phyloP scores from a whole-genome alignment of 176 grass and related monocot genomes.

The Ensete ventricosum region DNA sequence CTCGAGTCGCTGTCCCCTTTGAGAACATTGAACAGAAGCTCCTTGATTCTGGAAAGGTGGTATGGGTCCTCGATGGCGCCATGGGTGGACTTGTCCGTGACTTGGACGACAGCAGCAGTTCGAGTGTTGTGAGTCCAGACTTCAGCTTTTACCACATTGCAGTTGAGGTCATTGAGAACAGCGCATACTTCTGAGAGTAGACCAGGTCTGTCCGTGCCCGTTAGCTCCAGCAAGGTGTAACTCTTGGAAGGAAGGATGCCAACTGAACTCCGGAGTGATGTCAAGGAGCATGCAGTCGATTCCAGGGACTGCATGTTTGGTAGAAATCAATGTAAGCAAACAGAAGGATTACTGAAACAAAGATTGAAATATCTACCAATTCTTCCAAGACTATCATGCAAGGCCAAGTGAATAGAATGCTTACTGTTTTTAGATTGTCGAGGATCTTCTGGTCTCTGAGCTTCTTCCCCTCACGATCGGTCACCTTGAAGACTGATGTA shows the following conservation, averaged over 20 bases:
- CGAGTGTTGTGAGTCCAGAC: conserved; percentile 11
- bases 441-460: not conserved
- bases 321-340: not conserved
- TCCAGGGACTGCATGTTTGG: not conserved
- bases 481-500: conserved; percentile 2
- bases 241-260: conserved; percentile 1
- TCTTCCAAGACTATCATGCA: not conserved
- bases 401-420: not conserved
- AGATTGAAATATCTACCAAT: no score
- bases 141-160: conserved; percentile 11
- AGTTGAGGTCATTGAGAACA: conserved; percentile 6
- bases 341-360: not conserved
- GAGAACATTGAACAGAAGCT: not conserved
- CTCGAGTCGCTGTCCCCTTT: not conserved
- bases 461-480: not conserved
- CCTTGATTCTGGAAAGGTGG: not conserved
- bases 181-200: conserved; percentile 7
- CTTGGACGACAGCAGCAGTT: conserved; percentile 4
- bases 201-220: conserved; percentile 1
- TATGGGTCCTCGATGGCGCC: not conserved
- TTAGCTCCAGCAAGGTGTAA: conserved; percentile 5
- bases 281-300: not conserved
- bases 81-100: not conserved
- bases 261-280: not conserved
- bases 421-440: not conserved